Percentiles rank a stretch among this genome's conserved stretches.
Conservation (phyloP, 352 stramenopile genomes). For the Pythium dissotocum region DNA sequence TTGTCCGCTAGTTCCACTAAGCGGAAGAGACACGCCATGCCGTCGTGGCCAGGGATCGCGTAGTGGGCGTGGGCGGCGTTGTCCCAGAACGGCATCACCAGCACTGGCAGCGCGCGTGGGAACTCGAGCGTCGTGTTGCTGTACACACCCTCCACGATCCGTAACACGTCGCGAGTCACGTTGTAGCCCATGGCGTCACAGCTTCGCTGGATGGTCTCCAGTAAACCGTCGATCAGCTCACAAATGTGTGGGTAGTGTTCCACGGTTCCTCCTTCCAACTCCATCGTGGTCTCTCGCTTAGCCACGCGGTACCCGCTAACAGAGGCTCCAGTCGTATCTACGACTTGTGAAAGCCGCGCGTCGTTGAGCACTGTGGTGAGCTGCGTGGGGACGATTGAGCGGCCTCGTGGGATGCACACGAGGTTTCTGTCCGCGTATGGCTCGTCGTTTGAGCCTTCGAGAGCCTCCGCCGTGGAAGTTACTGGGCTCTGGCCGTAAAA, state of each 20-base stretch:
- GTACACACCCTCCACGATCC: conserved; percentile 25
- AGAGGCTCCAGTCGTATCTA: conserved; percentile 13
- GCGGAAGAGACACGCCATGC: conserved; percentile 23
- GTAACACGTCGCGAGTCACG: conserved; percentile 21
- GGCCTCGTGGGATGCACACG: no score
- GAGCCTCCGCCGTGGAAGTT: no score
- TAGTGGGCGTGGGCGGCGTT: conserved; percentile 8
- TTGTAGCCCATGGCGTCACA: conserved; percentile 8
- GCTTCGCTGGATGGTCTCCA: conserved; percentile 11
- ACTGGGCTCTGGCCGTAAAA: no score
- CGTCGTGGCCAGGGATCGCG: conserved; percentile 23
- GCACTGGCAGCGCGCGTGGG: conserved; percentile 15
- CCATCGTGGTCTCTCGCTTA: background rate
- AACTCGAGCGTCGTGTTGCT: conserved; percentile 12
- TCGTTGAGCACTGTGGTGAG: no score
- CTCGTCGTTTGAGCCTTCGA: no score
- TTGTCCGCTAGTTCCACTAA: no score
- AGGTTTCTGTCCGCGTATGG: background rate
- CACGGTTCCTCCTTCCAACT: background rate
- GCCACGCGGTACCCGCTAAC: conserved; percentile 28
- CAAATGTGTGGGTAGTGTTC: conserved; percentile 19
- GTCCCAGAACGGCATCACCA: conserved; percentile 33
- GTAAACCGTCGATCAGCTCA: background rate
- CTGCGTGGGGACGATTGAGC: no score
- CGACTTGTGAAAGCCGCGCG: background rate